phyloP scores from a whole-genome alignment of 129 eudicot species.

The Solidago caesia region DNA sequence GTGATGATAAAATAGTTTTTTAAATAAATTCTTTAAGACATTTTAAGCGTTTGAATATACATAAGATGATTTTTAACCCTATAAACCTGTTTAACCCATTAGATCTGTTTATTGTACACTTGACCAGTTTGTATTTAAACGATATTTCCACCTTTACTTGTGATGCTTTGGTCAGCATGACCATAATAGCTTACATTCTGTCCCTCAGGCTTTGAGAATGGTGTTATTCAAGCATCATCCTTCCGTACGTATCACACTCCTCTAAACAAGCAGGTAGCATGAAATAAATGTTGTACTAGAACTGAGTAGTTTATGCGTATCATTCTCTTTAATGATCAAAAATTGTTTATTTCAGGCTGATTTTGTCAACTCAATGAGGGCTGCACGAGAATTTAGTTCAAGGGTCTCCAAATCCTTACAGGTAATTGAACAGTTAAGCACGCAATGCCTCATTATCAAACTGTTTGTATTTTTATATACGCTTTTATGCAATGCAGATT shows the following conservation, averaged over 20 bases:
- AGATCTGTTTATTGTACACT: neutral
- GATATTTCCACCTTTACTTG: neutral
- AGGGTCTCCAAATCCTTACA: slow-evolving; percentile 70
- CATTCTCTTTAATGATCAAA: neutral
- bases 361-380: slow-evolving; percentile 85
- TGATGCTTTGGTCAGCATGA: slow-evolving; percentile 1
- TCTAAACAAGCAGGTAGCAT: slow-evolving; percentile 77
- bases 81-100: neutral
- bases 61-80: neutral
- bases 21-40: neutral
- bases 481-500: slow-evolving; percentile 50
- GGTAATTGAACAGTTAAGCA: slow-evolving; percentile 42
- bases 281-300: neutral
- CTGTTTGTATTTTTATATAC: neutral
- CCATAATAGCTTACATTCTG: slow-evolving; percentile 1
- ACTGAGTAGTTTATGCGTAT: neutral
- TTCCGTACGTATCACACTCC: slow-evolving; percentile 98
- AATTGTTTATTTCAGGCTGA: slow-evolving; percentile 44
- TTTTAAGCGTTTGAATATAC: neutral
- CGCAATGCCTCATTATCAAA: neutral
- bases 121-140: neutral
- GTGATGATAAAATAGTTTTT: neutral
- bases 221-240: slow-evolving; percentile 78
- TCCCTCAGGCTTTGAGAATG: slow-evolving; percentile 71
- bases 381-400: slow-evolving; percentile 85